Evolutionary conservation across 805 yeast genomes (phyloP).

Genomic region (Candida patagonica): DNA sequence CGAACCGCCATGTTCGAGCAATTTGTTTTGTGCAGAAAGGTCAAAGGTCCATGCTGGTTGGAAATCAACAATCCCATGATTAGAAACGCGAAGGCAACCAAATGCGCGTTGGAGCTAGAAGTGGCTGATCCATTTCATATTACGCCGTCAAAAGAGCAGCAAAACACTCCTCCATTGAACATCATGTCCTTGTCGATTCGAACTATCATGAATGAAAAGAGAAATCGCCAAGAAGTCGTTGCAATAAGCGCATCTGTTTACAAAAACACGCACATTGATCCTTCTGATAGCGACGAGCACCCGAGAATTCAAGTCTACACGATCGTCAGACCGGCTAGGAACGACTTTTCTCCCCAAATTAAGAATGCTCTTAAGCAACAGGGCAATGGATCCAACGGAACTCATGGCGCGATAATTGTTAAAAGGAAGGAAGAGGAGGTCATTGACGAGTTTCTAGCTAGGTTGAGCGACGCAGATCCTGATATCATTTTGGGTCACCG

Average conservation of each 20-base stretch:
- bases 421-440: slow-evolving; percentile 39
- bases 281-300: slow-evolving; percentile 54
- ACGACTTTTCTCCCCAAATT: not conserved
- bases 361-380: slow-evolving; percentile 40
- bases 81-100: slow-evolving; percentile 33
- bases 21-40: slow-evolving; percentile 68
- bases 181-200: slow-evolving; percentile 70
- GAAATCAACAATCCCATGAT: slow-evolving; percentile 60
- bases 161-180: slow-evolving; percentile 56
- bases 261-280: slow-evolving; percentile 61
- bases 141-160: slow-evolving; percentile 35
- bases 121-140: slow-evolving; percentile 34
- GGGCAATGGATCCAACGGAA: slow-evolving; percentile 64
- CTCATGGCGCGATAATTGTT: slow-evolving; percentile 16
- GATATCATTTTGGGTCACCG: slow-evolving; percentile 86
- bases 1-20: slow-evolving; percentile 69
- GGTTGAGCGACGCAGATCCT: slow-evolving; percentile 45
- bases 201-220: slow-evolving; percentile 65
- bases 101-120: slow-evolving; percentile 2
- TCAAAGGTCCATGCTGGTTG: slow-evolving; percentile 99
- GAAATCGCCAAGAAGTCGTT: slow-evolving; percentile 77
- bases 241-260: slow-evolving; percentile 72
- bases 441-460: slow-evolving; percentile 39
- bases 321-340: slow-evolving; percentile 59
- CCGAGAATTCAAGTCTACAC: slow-evolving; percentile 51